Evolutionary conservation across 495 filamentous ascomycete genomes (phyloP).

Genomic region (Aspergillus nanangensis): DNA sequence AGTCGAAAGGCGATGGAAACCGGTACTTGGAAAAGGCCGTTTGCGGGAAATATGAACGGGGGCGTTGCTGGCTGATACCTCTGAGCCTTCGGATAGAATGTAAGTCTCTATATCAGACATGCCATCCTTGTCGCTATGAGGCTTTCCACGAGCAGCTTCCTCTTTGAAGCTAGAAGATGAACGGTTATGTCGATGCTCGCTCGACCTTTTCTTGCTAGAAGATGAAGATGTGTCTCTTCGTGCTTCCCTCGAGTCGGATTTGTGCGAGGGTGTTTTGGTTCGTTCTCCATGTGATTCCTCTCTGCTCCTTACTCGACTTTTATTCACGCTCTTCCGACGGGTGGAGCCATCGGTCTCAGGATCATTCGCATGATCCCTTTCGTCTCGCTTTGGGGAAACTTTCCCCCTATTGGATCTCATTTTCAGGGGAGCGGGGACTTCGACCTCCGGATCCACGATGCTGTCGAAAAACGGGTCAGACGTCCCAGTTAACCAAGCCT

Average conservation of each 20-base stretch:
- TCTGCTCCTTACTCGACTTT: conserved; percentile 23
- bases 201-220: conserved; percentile 8
- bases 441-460: conserved; percentile 25
- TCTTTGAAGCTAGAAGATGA: conserved; percentile 12
- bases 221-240: conserved; percentile 7
- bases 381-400: conserved; percentile 21
- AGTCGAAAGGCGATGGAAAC: conserved; percentile 66
- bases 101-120: conserved; percentile 24
- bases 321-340: conserved; percentile 24
- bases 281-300: conserved; percentile 11
- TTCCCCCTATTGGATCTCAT: conserved; percentile 29
- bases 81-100: conserved; percentile 31
- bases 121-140: conserved; percentile 17
- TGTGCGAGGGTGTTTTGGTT: background rate
- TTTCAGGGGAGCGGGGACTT: conserved; percentile 43
- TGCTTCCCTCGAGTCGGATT: conserved; percentile 1
- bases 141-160: conserved; percentile 14
- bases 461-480: conserved; percentile 67
- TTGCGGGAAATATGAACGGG: conserved; percentile 36
- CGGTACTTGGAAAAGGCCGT: conserved; percentile 58
- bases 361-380: conserved; percentile 10
- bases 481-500: conserved; percentile 71
- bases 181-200: conserved; percentile 8
- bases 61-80: conserved; percentile 36
- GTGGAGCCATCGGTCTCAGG: conserved; percentile 22